Evolutionary conservation across 805 yeast genomes (phyloP).

Genomic region (Starmerella sp.): DNA sequence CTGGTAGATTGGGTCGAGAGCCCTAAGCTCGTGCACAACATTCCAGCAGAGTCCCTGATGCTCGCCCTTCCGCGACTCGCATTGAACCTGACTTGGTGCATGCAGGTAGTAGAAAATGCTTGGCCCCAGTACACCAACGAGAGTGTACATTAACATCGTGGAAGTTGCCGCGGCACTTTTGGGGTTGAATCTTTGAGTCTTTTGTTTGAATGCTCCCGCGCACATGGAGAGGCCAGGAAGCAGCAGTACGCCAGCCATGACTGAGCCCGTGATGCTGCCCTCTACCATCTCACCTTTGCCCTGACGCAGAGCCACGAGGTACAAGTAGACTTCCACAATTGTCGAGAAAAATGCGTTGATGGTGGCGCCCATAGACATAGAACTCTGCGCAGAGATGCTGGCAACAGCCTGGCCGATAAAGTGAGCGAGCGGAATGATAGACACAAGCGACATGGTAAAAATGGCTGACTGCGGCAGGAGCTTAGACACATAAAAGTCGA

Average conservation of each 20-base stretch:
- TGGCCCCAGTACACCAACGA: slow-evolving; percentile 85
- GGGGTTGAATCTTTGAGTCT: slow-evolving; percentile 92
- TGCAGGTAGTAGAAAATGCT: slow-evolving; percentile 80
- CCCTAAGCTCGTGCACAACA: slow-evolving; percentile 56
- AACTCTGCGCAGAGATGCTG: slow-evolving; percentile 93
- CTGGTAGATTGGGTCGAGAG: slow-evolving; percentile 54
- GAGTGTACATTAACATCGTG: slow-evolving; percentile 84
- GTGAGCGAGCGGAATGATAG: slow-evolving; percentile 88
- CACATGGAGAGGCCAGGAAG: slow-evolving; percentile 96
- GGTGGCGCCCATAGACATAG: slow-evolving; percentile 98
- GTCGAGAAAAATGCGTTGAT: slow-evolving; percentile 97
- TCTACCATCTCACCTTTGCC: slow-evolving; percentile 83
- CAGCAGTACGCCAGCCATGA: slow-evolving; percentile 80
- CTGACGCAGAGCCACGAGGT: slow-evolving; percentile 81
- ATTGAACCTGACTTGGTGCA: slow-evolving; percentile 71
- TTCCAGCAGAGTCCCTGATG: slow-evolving; percentile 38
- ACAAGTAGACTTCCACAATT: slow-evolving; percentile 81
- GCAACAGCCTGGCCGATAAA: slow-evolving; percentile 99
- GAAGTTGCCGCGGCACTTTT: slow-evolving; percentile 95
- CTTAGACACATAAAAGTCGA: slow-evolving; percentile 58
- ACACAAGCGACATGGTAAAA: slow-evolving; percentile 64
- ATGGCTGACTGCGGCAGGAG: slow-evolving; percentile 42
- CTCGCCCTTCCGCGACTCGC: slow-evolving; percentile 28
- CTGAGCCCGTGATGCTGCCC: slow-evolving; percentile 90
- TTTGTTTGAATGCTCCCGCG: slow-evolving; percentile 86